Conservation (phyloP, 2,329 filamentous ascomycete genomes). For the Xylariaceae sp. region DNA sequence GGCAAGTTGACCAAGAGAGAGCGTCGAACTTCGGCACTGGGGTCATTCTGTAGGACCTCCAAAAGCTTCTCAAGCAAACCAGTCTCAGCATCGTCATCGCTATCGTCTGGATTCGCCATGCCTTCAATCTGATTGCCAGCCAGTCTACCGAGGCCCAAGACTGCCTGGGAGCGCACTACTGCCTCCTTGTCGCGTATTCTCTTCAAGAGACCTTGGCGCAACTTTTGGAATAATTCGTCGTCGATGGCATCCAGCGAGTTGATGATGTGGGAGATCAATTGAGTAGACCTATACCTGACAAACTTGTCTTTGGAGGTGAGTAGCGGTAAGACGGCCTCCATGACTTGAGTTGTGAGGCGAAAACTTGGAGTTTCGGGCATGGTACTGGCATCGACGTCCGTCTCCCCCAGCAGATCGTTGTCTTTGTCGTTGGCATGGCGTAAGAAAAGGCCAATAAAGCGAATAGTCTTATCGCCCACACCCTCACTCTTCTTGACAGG, state of each 20-base stretch:
- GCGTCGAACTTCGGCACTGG: constrained; percentile 89
- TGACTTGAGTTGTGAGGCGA: constrained; percentile 75
- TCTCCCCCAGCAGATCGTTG: constrained; percentile 69
- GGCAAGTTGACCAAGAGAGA: constrained; percentile 91
- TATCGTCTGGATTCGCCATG: constrained; percentile 72
- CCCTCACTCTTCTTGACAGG: constrained; percentile 90
- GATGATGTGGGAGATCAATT: constrained; percentile 88
- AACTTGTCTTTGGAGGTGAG: constrained; percentile 89
- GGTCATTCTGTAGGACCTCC: constrained; percentile 90
- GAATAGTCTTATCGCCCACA: constrained; percentile 83
- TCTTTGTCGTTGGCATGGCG: constrained; percentile 75
- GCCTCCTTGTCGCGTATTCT: constrained; percentile 93
- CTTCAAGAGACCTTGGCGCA: constrained; percentile 80
- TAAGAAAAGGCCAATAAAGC: constrained; percentile 88
- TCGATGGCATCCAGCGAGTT: constrained; percentile 93
- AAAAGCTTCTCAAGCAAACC: constrained; percentile 83
- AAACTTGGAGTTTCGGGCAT: constrained; percentile 85
- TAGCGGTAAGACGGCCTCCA: constrained; percentile 77
- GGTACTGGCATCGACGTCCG: constrained; percentile 72
- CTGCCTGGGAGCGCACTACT: constrained; percentile 89
- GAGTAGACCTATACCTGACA: constrained; percentile 86
- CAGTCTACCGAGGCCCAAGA: constrained; percentile 85
- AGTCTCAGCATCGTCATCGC: constrained; percentile 69
- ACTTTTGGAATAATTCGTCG: constrained; percentile 84
- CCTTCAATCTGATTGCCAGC: constrained; percentile 79